Conservation (phyloP, 352 stramenopile genomes). For the Halophytophthora batemanensis region DNA sequence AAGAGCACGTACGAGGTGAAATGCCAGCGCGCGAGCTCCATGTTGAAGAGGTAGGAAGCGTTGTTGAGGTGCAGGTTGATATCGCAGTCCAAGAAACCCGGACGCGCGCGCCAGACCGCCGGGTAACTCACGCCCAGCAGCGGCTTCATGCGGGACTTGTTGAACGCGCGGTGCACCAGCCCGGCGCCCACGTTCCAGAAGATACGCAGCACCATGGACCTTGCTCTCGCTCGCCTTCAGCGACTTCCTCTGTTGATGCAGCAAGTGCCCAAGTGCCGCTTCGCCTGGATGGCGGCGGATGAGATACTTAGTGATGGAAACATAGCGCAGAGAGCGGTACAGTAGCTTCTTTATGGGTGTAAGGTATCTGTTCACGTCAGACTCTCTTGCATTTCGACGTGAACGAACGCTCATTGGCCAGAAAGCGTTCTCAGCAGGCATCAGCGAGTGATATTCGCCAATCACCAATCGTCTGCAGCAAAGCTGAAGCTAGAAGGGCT, state of each 20-base stretch:
- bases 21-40: slow-evolving; percentile 83
- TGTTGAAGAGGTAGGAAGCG: slow-evolving; percentile 74
- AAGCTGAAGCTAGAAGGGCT: slow-evolving; percentile 28
- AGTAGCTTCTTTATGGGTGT: no score
- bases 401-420: no score
- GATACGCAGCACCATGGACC: slow-evolving; percentile 71
- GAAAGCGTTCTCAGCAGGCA: no score
- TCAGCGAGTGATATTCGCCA: no score
- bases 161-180: slow-evolving; percentile 56
- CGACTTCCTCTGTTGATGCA: no score
- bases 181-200: slow-evolving; percentile 72
- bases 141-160: slow-evolving; percentile 45
- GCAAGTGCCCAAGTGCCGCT: no score
- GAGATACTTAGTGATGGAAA: no score
- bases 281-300: no score
- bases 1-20: slow-evolving; percentile 51
- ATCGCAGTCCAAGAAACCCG: slow-evolving; percentile 73
- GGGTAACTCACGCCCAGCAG: slow-evolving; percentile 66
- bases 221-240: no score
- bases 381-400: no score
- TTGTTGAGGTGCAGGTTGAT: slow-evolving; percentile 86
- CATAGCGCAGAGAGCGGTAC: no score
- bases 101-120: slow-evolving; percentile 66
- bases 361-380: background rate
- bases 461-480: no score